Evolutionary conservation across 2,329 filamentous ascomycete species (phyloP), one percentile per base, ranked within the genome.

Genomic region (Pyrenochaeta sp.): DNA sequence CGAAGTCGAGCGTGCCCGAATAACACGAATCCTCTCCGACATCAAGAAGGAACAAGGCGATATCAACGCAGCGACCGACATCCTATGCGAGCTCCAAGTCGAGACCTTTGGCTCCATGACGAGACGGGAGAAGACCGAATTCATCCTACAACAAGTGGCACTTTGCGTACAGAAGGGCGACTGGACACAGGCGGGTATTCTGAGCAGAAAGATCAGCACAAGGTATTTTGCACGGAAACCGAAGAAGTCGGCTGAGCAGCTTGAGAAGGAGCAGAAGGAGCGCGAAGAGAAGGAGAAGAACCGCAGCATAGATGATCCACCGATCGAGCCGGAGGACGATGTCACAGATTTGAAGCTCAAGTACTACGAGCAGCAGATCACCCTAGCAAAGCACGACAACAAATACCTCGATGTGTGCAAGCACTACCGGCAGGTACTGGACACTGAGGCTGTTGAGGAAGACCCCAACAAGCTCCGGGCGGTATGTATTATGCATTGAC

Each of bases 21-120:
- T 99, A 48, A 99, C 94, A 63, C 90, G 88, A 69, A 95, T 96
- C 56, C 81, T 99, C 9, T 97, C 94, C 37, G 85, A 96, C 73
- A 97, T 99, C 80, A 97, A 97, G 81, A 96, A 96, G 76, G 78
- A 89, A 55, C 90, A 97, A 75, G 93, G 92, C 54, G 93, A 99
- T 67, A 79, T 96, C 65, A 90, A 89, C 69, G 86, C 90, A 4
- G 94, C 94, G 20, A 87, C 89, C 40, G 93, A 97, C 62, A 94
- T 94, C 51, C 82, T 99, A 24, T 99, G 94, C 75, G 94, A 99
- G 77, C 81, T 99, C 48, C 94, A 99, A 72, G 94, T 99, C 35
- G 94, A 99, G 81, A 99, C 94, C 0, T 99, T 99, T 72, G 94
- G 94, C 7, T 97, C 93, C 15, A 99, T 99, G 94, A 88, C 90